Evolutionary conservation across 352 stramenopile species (phyloP).

Genomic region (Globisporangium spiculum): DNA sequence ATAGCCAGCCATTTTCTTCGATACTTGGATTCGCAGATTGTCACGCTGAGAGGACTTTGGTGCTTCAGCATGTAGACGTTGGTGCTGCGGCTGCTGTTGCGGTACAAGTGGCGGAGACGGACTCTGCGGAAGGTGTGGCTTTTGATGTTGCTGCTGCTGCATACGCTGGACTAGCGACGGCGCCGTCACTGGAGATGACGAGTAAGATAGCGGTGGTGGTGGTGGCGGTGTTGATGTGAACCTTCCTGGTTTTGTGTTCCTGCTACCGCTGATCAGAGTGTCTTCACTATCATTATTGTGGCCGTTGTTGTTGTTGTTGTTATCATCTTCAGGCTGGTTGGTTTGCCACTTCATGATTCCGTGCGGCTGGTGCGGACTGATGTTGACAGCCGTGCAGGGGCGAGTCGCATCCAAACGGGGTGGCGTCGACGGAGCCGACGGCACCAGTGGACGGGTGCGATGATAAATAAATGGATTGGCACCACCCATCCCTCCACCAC

Average conservation of each 20-base stretch:
- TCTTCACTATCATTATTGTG: not conserved
- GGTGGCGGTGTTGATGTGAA: not conserved
- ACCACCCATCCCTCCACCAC: conserved; percentile 9
- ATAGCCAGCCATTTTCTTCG: conserved; percentile 67
- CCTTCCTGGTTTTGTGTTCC: not conserved
- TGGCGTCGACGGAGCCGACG: conserved; percentile 22
- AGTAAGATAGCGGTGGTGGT: conserved; percentile 32
- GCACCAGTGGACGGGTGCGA: conserved; percentile 23
- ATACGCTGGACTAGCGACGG: conserved; percentile 11
- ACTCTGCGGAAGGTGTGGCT: conserved; percentile 14
- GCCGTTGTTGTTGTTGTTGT: not conserved
- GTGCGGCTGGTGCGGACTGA: conserved; percentile 24
- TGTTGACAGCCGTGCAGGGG: conserved; percentile 14
- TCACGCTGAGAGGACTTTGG: conserved; percentile 31
- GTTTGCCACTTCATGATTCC: conserved; percentile 20
- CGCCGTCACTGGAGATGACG: conserved; percentile 27
- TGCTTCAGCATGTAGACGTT: not conserved
- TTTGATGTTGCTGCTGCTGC: not conserved
- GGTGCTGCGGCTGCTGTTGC: conserved; percentile 10
- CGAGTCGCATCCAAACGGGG: conserved; percentile 20
- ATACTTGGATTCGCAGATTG: conserved; percentile 72
- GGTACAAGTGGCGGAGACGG: conserved; percentile 5
- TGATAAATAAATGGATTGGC: conserved; percentile 20
- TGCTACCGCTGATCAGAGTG: not conserved
- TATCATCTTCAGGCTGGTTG: conserved; percentile 8